Conservation (phyloP, 306 rosid species). For the Quercus robur region DNA sequence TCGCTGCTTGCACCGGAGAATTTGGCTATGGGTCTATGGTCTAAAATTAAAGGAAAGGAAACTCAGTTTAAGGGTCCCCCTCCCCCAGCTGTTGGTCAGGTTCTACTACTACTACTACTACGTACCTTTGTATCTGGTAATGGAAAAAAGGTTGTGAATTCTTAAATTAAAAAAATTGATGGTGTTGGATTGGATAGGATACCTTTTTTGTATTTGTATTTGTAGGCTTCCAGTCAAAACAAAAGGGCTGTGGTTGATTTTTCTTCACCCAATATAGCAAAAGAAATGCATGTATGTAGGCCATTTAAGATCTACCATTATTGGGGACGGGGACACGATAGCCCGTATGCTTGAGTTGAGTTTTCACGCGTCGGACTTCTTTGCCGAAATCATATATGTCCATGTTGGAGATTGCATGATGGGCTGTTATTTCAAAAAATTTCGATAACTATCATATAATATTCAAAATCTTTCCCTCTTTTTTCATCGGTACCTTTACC, state of each 20-base stretch:
- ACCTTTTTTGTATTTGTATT: conserved; percentile 23
- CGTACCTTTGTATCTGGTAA: background rate
- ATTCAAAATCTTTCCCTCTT: too few relatives aligned
- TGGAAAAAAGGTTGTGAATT: conserved; percentile 5
- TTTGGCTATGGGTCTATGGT: conserved; percentile 80
- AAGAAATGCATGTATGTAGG: conserved; percentile 92
- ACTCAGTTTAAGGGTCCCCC: conserved; percentile 35
- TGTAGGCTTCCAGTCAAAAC: conserved; percentile 31
- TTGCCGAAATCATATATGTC: conserved; percentile 68
- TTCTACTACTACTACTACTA: background rate
- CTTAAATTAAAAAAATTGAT: conserved; percentile 18
- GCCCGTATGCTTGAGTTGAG: conserved; percentile 67
- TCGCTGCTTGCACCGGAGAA: conserved; percentile 58
- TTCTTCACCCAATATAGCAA: conserved; percentile 90
- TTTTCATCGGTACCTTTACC: conserved; percentile 10
- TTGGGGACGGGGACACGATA: conserved; percentile 66
- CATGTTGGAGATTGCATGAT: too few relatives aligned
- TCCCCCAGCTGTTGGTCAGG: conserved; percentile 89
- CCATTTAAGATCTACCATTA: conserved; percentile 89
- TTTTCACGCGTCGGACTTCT: conserved; percentile 70
- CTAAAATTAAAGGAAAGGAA: conserved; percentile 66
- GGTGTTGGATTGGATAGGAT: conserved; percentile 72
- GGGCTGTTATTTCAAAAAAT: too few relatives aligned
- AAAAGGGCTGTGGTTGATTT: conserved; percentile 82
- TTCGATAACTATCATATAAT: too few relatives aligned